A percentile compares a stretch with the other conserved stretches of the same genome.
Conservation (phyloP, 176 grass and related monocot species). For the Typha latifolia region DNA sequence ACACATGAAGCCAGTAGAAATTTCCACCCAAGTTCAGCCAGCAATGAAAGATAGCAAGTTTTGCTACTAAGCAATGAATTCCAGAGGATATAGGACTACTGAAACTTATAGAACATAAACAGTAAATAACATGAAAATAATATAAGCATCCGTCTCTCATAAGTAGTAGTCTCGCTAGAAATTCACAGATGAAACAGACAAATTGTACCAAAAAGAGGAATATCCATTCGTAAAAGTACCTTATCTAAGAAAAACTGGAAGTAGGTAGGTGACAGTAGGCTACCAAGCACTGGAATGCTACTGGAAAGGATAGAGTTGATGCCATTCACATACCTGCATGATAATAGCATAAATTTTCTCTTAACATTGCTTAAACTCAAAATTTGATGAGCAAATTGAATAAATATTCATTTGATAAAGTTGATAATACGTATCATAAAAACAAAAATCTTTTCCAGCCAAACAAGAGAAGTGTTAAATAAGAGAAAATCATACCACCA, state of each 20-base stretch:
- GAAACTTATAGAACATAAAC: neutral
- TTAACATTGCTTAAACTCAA: neutral
- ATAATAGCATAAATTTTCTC: neutral
- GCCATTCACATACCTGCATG: slow-evolving; percentile 84
- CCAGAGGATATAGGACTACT: neutral
- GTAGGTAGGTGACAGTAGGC: slow-evolving; percentile 82
- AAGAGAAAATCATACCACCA: too few relatives aligned
- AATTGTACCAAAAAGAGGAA: neutral
- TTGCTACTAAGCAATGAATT: neutral
- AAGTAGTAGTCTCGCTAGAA: neutral
- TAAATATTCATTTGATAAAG: neutral
- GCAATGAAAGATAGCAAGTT: neutral
- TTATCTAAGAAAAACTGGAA: slow-evolving; percentile 99
- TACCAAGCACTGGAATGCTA: slow-evolving; percentile 79
- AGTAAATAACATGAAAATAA: slow-evolving; percentile 1
- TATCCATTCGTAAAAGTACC: slow-evolving; percentile 31
- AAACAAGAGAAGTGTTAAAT: neutral
- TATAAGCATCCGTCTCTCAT: neutral
- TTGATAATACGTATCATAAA: neutral
- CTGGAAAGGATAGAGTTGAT: slow-evolving; percentile 90
- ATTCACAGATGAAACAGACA: neutral
- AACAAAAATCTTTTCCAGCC: neutral
- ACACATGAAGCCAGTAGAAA: neutral
- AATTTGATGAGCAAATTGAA: neutral
- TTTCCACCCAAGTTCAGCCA: neutral